Conservation (phyloP, 2,329 filamentous ascomycete genomes). For the Fusarium dimerum region DNA sequence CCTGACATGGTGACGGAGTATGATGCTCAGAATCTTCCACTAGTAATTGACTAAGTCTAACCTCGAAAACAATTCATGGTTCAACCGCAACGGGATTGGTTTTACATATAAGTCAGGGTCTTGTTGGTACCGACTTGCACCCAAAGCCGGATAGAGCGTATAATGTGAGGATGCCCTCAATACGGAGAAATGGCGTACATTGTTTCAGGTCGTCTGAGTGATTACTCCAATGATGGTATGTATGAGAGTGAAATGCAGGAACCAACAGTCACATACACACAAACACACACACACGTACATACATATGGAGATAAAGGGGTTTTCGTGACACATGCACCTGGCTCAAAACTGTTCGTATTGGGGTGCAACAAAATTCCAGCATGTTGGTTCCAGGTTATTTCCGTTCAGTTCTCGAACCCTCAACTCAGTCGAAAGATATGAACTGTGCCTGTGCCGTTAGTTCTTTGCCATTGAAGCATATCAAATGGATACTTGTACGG, state of each 20-base stretch:
- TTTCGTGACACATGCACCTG: slow-evolving; percentile 13
- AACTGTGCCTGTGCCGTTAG: background rate
- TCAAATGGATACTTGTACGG: background rate
- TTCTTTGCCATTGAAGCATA: background rate
- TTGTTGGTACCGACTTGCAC: slow-evolving; percentile 1
- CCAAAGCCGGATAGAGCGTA: slow-evolving; percentile 1
- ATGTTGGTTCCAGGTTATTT: background rate
- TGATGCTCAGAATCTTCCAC: background rate
- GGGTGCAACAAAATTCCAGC: slow-evolving; percentile 6
- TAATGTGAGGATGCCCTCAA: background rate
- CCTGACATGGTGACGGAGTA: slow-evolving; percentile 6
- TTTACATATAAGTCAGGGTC: slow-evolving; percentile 11
- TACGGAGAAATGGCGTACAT: background rate
- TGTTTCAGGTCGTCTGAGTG: background rate
- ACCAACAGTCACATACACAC: background rate
- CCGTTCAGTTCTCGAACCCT: no score
- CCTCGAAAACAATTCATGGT: background rate
- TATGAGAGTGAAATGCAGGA: background rate
- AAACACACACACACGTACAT: background rate
- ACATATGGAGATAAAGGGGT: background rate
- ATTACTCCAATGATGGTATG: background rate
- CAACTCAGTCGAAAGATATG: background rate
- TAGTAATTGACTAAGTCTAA: background rate
- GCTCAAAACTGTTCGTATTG: slow-evolving; percentile 9
- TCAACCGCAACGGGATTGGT: slow-evolving; percentile 8